These are phyloP conservation scores for Hypsizygus ulmarius DNA, from an alignment of 1,284 basidiomycete genomes.

Conservation along the genomic window DNA sequence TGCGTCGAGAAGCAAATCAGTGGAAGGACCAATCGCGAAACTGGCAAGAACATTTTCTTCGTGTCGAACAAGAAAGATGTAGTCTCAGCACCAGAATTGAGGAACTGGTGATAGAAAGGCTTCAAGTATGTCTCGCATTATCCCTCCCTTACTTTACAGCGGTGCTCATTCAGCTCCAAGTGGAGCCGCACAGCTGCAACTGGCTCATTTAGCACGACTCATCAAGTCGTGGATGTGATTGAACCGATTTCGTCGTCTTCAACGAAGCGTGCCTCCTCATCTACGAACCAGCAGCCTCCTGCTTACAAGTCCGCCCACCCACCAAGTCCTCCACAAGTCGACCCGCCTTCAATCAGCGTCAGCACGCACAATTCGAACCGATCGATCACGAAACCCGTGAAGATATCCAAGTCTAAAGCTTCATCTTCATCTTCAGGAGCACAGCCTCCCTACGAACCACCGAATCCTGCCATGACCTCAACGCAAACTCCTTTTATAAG, in stretches of 20 bases:
- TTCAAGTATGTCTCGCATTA: conserved; percentile 30
- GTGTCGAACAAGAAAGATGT: conserved; percentile 62
- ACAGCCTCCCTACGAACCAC: conserved; percentile 1
- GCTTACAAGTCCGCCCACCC: conserved; percentile 25
- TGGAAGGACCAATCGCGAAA: conserved; percentile 72
- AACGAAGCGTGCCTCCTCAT: conserved; percentile 20
- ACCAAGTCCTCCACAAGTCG: conserved; percentile 20
- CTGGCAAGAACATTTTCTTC: conserved; percentile 72
- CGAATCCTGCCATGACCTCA: no score
- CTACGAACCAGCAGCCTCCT: conserved; percentile 25
- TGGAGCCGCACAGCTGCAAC: conserved; percentile 11
- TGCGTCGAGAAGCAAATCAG: conserved; percentile 59
- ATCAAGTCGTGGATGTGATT: conserved; percentile 17
- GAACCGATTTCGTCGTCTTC: conserved; percentile 29
- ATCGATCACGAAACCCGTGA: conserved; percentile 9
- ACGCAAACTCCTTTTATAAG: conserved; percentile 10
- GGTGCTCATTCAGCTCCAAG: conserved; percentile 4
- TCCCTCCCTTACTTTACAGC: neutral
- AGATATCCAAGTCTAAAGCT: conserved; percentile 5
- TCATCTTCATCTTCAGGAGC: conserved; percentile 5
- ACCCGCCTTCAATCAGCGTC: conserved; percentile 15
- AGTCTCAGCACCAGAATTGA: conserved; percentile 53
- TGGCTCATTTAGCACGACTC: conserved; percentile 18
- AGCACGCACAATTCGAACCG: conserved; percentile 9
- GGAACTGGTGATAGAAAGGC: conserved; percentile 50